Evolutionary conservation across 2,329 filamentous ascomycete species (phyloP).

Genomic region (Cordyceps cateniannulata): DNA sequence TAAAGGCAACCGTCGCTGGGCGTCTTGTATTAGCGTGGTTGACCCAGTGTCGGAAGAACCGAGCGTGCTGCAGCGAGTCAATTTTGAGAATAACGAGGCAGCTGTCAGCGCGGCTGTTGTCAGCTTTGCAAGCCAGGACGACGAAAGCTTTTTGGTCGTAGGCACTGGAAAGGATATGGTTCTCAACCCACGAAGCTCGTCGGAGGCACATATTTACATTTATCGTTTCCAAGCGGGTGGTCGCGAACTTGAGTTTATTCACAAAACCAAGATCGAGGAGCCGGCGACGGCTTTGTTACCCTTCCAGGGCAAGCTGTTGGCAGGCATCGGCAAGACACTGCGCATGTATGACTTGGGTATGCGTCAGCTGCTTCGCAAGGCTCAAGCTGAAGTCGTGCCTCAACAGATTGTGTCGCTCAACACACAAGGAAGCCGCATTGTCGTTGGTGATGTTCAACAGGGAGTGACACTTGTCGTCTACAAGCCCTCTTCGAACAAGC

Average conservation of each 20-base stretch:
- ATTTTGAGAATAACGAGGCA: slow-evolving; percentile 84
- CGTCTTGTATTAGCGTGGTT: slow-evolving; percentile 88
- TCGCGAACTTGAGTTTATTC: slow-evolving; percentile 85
- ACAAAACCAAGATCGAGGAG: slow-evolving; percentile 89
- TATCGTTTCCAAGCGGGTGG: slow-evolving; percentile 86
- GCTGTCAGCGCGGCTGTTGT: slow-evolving; percentile 81
- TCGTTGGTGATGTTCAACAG: slow-evolving; percentile 89
- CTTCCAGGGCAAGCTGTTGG: slow-evolving; percentile 85
- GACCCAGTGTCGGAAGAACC: slow-evolving; percentile 72
- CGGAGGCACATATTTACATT: slow-evolving; percentile 80
- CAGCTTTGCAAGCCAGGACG: slow-evolving; percentile 80
- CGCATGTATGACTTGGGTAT: slow-evolving; percentile 90
- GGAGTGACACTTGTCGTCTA: slow-evolving; percentile 89
- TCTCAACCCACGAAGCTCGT: slow-evolving; percentile 67
- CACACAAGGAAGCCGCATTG: slow-evolving; percentile 83
- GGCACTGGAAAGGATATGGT: slow-evolving; percentile 89
- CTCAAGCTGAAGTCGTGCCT: slow-evolving; percentile 71
- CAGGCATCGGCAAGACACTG: slow-evolving; percentile 77
- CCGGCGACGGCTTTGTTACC: slow-evolving; percentile 84
- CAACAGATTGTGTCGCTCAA: slow-evolving; percentile 84
- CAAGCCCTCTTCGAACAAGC: slow-evolving; percentile 82
- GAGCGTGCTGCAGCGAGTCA: slow-evolving; percentile 65
- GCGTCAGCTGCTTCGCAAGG: slow-evolving; percentile 85
- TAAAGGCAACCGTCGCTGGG: slow-evolving; percentile 78
- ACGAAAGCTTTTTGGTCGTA: slow-evolving; percentile 86